Base-by-base conservation (phyloP, 192 early-diverging fungal genomes). In the Spinellus fusiger region DNA sequence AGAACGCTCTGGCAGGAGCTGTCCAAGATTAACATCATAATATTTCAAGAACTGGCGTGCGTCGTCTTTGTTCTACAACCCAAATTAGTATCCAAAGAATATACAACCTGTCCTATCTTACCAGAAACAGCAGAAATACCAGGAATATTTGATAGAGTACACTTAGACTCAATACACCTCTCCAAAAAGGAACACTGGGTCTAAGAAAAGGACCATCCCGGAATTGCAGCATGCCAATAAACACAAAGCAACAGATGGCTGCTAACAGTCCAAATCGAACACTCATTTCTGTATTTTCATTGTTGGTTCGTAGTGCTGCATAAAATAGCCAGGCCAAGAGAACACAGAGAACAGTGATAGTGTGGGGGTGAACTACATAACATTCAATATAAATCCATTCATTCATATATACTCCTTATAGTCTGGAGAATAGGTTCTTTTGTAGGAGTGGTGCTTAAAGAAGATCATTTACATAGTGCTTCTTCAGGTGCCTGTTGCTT, bases 121-220 rank as follows among this genome's bases (percentile, higher is more conserved):
- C 90, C 79, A 90, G 90, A 78, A 98, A 98, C 54, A 96, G 72
- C 47, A 94, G 54, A 66, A 94, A 93, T 18, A 95, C 90, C 49
- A 98, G 75, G 55, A 89, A 82, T 70, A 96, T 82, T 71, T 93
- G 88, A 56, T 98, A 98, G 26, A 90, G 67, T 3, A 98, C 89
- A 28, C 89, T 89, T 10, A 92, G 60, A 10, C 87, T 86, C 37
- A 98, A 71, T 8, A 98, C 88, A 31, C 84, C 81, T 29, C 95
- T 79, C 95, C 95, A 98, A 55, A 98, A 81, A 6, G 90, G 93
- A 22, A 91, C 90, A 65, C 96, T 94, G 5, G 95, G 95, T 44
- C 94, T 76, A 38, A 98, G 81, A 61, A 98, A 93, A 8, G 94
- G 93, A 18, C 95, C 94, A 70, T 98, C 94, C 10, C 89, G 80